These are phyloP conservation scores for Paramecium caudatum DNA, from an alignment of 73 alveolate genomes.

Conservation along the genomic window DNA sequence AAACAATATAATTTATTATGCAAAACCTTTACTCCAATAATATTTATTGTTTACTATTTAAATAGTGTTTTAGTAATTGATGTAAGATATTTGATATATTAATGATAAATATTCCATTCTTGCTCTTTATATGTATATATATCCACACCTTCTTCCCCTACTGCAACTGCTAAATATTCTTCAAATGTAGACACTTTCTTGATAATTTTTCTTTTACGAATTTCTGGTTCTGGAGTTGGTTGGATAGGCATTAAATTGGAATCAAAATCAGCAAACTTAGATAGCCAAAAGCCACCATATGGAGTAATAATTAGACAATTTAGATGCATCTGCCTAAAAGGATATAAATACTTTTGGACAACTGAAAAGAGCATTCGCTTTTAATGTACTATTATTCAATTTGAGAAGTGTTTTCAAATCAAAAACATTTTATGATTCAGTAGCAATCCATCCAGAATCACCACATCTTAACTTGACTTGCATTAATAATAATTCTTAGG, in stretches of 20 bases:
- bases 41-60: neutral
- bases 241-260: slow-evolving; percentile 25
- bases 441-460: neutral
- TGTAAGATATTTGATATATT: neutral
- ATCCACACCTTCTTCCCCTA: slow-evolving; percentile 59
- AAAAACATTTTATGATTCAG: neutral
- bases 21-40: neutral
- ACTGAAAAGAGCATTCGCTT: slow-evolving; percentile 1
- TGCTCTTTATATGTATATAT: neutral
- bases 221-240: neutral
- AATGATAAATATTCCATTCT: neutral
- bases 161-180: slow-evolving; percentile 1
- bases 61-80: neutral
- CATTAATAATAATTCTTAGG: neutral
- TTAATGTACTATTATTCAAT: slow-evolving; percentile 1
- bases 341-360: neutral
- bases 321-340: neutral
- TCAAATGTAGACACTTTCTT: neutral
- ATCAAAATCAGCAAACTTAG: neutral
- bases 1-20: neutral
- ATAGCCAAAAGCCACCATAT: slow-evolving; percentile 36
- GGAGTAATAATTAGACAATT: slow-evolving; percentile 11
- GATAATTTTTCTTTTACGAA: neutral
- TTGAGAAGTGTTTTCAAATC: neutral
- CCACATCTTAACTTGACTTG: neutral